Evolutionary conservation across 169 alveolate genomes (phyloP), one percentile per base, ranked within the genome.

Genomic region (Eimeria mitis): DNA sequence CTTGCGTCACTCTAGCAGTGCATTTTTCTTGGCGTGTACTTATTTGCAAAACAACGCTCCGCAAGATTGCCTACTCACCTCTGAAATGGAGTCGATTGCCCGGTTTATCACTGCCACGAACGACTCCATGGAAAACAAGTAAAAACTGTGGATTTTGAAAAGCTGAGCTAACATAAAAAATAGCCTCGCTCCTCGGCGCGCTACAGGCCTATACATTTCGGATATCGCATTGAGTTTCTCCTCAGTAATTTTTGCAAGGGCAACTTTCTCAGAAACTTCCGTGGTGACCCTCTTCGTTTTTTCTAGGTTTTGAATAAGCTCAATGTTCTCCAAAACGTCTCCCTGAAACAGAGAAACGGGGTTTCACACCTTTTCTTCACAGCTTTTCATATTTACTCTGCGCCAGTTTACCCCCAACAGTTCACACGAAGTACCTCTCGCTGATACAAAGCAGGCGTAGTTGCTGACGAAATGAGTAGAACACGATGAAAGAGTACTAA

Each of bases 201-300:
- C 99, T 19, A 99, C 99, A 44, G 99, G 99, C 73, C 99, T 98
- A 96, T 99, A 99, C 81, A 98, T 97, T 97, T 99, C 99, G 49
- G 99, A 98, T 89, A 99, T 98, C 95, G 98, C 99, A 85, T 98
- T 98, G 87, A 99, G 99, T 95, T 97, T 97, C 78, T 98, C 99
- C 97, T 98, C 99, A 19, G 99, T 99, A 73, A 97, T 98, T 95
- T 98, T 98, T 56, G 99, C 99, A 70, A 98, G 98, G 89, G 98
- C 99, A 95, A 98, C 99, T 95, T 99, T 98, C 91, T 98, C 99
- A 68, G 98, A 97, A 73, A 99, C 99, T 96, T 99, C 99, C 52
- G 97, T 99, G 28, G 99, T 98, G 73, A 98, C 98, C 96, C 97
- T 97, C 97, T 99, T 99, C 25, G 99, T 98, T 94, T 98, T 97